Conservation (phyloP, 805 yeast species). For the Metschnikowia corniflorae region DNA sequence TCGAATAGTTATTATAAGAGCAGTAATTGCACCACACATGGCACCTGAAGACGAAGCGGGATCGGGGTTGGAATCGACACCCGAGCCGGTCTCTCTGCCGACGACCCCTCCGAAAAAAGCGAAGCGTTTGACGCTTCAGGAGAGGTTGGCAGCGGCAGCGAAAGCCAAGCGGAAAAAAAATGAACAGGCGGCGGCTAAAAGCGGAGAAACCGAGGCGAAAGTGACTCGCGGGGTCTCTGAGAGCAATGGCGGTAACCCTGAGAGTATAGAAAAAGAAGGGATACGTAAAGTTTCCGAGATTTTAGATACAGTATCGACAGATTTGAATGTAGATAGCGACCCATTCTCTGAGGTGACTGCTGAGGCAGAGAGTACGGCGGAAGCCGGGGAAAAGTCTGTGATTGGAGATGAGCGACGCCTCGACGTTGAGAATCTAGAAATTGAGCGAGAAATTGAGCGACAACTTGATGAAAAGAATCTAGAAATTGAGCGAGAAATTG, state of each 20-base stretch:
- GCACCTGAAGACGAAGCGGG: conserved; percentile 4
- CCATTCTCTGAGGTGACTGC: neutral
- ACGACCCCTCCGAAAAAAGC: conserved; percentile 24
- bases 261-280: neutral
- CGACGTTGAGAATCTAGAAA: neutral
- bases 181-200: neutral
- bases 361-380: neutral
- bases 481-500: neutral
- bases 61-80: neutral
- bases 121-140: conserved; percentile 75
- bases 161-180: conserved; percentile 36
- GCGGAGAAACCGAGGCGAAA: neutral
- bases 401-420: neutral
- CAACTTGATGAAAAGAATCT: neutral
- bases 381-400: too few species aligned
- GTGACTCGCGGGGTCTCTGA: neutral
- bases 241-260: neutral
- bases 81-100: conserved; percentile 3
- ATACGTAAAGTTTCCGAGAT: neutral
- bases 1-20: too few species aligned
- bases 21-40: conserved; percentile 1
- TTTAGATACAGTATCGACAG: too few species aligned
- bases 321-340: neutral
- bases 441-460: neutral
- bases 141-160: conserved; percentile 81